Evolutionary conservation across 371 early-diverging fungal genomes (phyloP).

Genomic region (Zychaea mexicana): DNA sequence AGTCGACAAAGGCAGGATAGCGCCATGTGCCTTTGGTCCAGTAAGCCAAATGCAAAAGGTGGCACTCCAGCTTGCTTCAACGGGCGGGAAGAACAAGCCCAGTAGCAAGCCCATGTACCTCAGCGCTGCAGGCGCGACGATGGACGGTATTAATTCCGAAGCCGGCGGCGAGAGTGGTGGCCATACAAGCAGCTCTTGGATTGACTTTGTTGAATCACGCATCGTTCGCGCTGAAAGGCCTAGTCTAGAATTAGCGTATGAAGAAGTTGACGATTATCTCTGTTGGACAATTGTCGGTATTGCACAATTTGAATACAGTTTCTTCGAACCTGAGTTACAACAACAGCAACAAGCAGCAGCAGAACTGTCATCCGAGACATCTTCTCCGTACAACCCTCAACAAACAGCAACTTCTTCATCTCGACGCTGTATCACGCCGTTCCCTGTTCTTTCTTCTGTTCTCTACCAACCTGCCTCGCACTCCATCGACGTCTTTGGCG

Average conservation of each 20-base stretch:
- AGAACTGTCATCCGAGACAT: not conserved
- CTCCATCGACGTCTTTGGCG: slow-evolving; percentile 31
- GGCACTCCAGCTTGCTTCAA: slow-evolving; percentile 64
- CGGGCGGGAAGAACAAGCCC: slow-evolving; percentile 24
- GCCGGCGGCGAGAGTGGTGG: slow-evolving; percentile 13
- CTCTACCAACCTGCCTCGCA: slow-evolving; percentile 29
- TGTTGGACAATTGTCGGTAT: slow-evolving; percentile 90
- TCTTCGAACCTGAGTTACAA: slow-evolving; percentile 34
- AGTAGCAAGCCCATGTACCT: slow-evolving; percentile 38
- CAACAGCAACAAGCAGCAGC: not conserved
- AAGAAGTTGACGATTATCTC: slow-evolving; percentile 71
- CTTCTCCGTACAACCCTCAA: not conserved
- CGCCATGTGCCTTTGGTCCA: slow-evolving; percentile 67
- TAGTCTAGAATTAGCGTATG: slow-evolving; percentile 27
- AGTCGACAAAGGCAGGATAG: slow-evolving; percentile 76
- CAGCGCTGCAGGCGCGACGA: slow-evolving; percentile 29
- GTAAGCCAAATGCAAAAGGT: slow-evolving; percentile 89
- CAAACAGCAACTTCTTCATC: not conserved
- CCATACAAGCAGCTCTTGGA: slow-evolving; percentile 23
- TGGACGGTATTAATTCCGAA: slow-evolving; percentile 31
- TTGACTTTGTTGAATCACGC: slow-evolving; percentile 36
- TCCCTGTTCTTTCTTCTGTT: slow-evolving; percentile 32
- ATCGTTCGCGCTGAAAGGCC: slow-evolving; percentile 34
- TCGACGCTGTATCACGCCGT: slow-evolving; percentile 29
- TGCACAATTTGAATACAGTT: slow-evolving; percentile 57